These are phyloP conservation scores for Termitomyces sp. DNA, from an alignment of 1,284 basidiomycete genomes.

Conservation along the genomic window DNA sequence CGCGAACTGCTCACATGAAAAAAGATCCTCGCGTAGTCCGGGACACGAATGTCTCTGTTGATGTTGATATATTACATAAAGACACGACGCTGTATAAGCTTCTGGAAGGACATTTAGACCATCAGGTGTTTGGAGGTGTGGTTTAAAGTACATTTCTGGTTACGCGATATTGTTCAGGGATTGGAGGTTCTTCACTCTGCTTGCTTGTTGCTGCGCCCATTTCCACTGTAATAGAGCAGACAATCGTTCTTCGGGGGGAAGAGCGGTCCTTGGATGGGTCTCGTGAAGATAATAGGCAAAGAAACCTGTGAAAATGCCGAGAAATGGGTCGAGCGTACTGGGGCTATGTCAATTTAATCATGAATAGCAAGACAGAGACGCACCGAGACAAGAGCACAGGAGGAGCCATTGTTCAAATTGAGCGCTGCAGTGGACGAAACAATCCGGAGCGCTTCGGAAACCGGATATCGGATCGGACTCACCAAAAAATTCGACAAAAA, in stretches of 20 bases:
- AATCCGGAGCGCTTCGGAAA: constrained; percentile 14
- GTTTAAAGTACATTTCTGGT: neutral
- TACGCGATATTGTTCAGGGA: neutral
- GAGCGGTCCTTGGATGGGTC: constrained; percentile 75
- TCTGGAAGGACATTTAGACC: neutral
- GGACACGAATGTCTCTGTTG: neutral
- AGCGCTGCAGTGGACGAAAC: neutral
- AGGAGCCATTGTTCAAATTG: constrained; percentile 21
- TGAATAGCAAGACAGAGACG: constrained; percentile 13
- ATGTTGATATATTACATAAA: constrained; percentile 9
- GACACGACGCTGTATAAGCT: constrained; percentile 8
- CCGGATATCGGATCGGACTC: constrained; percentile 6
- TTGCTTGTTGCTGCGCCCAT: constrained; percentile 36
- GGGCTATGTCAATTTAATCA: neutral
- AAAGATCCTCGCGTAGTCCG: neutral
- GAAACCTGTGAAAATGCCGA: constrained; percentile 79
- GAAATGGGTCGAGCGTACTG: constrained; percentile 64
- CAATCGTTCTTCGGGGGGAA: constrained; percentile 62
- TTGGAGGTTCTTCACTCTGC: constrained; percentile 19
- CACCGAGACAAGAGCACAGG: constrained; percentile 51
- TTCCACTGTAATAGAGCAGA: constrained; percentile 67
- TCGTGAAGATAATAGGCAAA: constrained; percentile 84
- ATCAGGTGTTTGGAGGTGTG: neutral
- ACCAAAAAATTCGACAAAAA: constrained; percentile 5
- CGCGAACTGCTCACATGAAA: constrained; percentile 32